These are phyloP conservation scores for Theobroma cacao DNA, from an alignment of 345 rosid species.

Conservation along the genomic window DNA sequence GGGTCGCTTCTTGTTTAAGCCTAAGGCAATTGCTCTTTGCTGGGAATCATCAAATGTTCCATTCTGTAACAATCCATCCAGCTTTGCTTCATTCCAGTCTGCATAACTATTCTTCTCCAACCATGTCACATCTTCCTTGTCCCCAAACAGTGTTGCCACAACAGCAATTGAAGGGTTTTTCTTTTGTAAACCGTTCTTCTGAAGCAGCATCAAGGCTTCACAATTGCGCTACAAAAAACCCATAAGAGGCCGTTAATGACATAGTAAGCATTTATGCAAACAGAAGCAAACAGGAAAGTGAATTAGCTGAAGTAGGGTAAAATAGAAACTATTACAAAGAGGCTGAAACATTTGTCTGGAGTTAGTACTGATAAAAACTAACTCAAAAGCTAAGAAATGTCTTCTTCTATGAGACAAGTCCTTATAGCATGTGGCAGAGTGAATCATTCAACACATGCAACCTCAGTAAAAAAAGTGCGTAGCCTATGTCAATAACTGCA, in stretches of 20 bases:
- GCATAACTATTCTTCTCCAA: conserved; percentile 55
- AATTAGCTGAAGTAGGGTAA: neutral
- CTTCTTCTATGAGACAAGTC: neutral
- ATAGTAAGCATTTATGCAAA: conserved; percentile 3
- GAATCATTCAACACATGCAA: neutral
- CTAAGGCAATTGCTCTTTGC: conserved; percentile 61
- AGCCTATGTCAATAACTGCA: neutral
- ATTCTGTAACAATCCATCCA: conserved; percentile 45
- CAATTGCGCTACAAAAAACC: conserved; percentile 77
- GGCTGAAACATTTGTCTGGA: neutral
- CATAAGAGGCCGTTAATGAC: conserved; percentile 5
- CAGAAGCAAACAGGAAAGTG: neutral
- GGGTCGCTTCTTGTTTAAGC: conserved; percentile 81
- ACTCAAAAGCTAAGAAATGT: neutral
- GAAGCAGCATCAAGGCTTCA: conserved; percentile 93
- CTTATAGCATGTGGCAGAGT: neutral
- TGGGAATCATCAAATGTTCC: conserved; percentile 67
- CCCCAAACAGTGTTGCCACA: conserved; percentile 89
- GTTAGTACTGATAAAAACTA: neutral
- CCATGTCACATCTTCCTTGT: conserved; percentile 69
- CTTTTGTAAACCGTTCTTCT: conserved; percentile 85
- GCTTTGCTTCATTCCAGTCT: conserved; percentile 57
- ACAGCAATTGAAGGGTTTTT: conserved; percentile 74
- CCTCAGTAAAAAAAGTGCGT: neutral
- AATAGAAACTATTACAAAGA: neutral